phyloP scores from a whole-genome alignment of 2,329 filamentous ascomycete species.

The Bipolaris zeicola region DNA sequence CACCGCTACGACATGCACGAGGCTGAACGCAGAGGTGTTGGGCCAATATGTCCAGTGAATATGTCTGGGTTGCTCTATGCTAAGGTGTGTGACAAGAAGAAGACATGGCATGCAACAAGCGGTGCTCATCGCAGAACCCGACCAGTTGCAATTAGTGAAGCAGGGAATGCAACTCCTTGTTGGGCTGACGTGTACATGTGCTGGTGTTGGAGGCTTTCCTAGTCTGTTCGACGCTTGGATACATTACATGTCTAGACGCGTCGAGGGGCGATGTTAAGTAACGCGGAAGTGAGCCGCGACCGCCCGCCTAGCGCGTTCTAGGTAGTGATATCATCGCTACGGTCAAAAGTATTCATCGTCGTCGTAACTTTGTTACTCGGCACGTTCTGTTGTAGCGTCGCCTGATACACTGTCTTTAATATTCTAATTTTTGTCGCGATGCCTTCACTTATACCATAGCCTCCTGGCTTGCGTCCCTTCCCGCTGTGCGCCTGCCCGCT shows the following conservation, averaged over 20 bases:
- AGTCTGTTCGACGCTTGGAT: background rate
- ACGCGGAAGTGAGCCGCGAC: slow-evolving; percentile 21
- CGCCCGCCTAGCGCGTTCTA: slow-evolving; percentile 21
- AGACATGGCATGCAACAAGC: background rate
- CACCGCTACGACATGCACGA: background rate
- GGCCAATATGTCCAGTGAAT: background rate
- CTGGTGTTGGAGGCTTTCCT: background rate
- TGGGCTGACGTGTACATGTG: background rate
- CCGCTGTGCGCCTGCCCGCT: slow-evolving; percentile 9
- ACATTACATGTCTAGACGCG: background rate
- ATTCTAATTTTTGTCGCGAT: background rate
- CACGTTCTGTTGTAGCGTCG: background rate
- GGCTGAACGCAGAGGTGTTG: background rate
- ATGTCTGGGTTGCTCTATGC: background rate
- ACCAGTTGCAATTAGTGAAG: background rate
- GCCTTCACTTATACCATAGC: background rate
- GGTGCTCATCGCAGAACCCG: background rate
- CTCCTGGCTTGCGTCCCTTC: background rate
- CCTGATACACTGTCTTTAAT: background rate
- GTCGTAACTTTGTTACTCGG: background rate
- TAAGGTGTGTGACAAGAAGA: background rate
- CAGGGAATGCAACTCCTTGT: background rate
- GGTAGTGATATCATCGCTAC: slow-evolving; percentile 30
- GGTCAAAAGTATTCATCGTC: slow-evolving; percentile 7
- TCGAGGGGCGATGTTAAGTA: background rate